Conservation (phyloP, 1,284 basidiomycete species). For the Boletus semigastroideus region DNA sequence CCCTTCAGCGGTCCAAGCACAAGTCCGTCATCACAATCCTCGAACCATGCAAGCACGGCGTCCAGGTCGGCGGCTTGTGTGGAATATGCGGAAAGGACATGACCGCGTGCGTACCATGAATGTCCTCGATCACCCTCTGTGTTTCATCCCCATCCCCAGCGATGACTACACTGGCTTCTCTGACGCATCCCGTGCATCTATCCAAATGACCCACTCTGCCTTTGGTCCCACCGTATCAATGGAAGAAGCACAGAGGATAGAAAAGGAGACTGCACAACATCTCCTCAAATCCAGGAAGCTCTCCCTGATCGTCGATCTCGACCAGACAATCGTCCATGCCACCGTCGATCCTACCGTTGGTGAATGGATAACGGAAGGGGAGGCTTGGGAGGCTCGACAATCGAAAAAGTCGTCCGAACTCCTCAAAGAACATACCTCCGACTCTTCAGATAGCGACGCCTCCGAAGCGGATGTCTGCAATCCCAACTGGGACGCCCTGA, state of each 20-base stretch:
- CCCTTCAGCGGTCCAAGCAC: constrained; percentile 53
- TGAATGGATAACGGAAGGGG: constrained; percentile 91
- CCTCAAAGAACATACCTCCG: constrained; percentile 27
- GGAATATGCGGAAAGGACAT: constrained; percentile 93
- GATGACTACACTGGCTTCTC: constrained; percentile 86
- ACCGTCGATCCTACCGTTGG: constrained; percentile 98
- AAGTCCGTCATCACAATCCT: constrained; percentile 63
- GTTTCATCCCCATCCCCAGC: constrained; percentile 41
- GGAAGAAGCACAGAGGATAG: constrained; percentile 88
- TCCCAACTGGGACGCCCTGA: constrained; percentile 86
- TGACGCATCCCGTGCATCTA: constrained; percentile 75
- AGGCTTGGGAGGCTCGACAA: constrained; percentile 64
- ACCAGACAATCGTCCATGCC: constrained; percentile 98
- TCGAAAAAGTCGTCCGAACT: constrained; percentile 36
- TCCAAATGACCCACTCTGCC: constrained; percentile 84
- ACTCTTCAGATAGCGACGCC: constrained; percentile 40
- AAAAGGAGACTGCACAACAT: constrained; percentile 76
- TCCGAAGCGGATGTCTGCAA: constrained; percentile 62
- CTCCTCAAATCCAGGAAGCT: constrained; percentile 79
- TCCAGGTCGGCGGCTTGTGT: constrained; percentile 91
- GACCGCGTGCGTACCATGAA: constrained; percentile 65
- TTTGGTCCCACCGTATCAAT: constrained; percentile 76
- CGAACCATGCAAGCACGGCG: constrained; percentile 92
- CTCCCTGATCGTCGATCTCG: constrained; percentile 95
- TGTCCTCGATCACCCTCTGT: constrained; percentile 5